A percentile compares a stretch with the other conserved stretches of the same genome.
Evolutionary conservation across 768 basidiomycete species (phyloP).

Genomic region (Trichaptum fuscoviolaceum): DNA sequence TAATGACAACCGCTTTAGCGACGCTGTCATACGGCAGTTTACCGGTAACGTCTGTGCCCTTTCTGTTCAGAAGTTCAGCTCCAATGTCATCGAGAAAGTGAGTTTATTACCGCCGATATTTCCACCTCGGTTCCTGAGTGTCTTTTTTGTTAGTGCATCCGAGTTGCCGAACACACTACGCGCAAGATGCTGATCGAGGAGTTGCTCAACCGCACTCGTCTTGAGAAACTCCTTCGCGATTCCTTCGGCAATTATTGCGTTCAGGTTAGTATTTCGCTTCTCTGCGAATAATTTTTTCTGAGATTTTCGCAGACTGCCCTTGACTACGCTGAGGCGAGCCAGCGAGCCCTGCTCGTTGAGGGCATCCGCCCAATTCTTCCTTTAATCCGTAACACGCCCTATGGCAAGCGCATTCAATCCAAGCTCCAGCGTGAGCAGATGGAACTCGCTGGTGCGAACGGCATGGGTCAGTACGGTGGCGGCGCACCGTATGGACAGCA

Average conservation of each 20-base stretch:
- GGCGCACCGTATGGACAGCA: slow-evolving; percentile 34
- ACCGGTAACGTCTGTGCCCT: slow-evolving; percentile 95
- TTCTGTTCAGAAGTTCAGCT: slow-evolving; percentile 98
- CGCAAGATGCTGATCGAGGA: slow-evolving; percentile 95
- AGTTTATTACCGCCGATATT: slow-evolving; percentile 10
- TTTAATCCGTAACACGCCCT: slow-evolving; percentile 97
- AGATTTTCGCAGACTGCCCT: slow-evolving; percentile 69
- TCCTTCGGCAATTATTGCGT: slow-evolving; percentile 97
- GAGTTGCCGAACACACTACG: slow-evolving; percentile 93
- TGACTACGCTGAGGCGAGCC: slow-evolving; percentile 94
- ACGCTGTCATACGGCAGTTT: slow-evolving; percentile 96
- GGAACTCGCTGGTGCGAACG: slow-evolving; percentile 40
- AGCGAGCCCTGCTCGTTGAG: slow-evolving; percentile 89
- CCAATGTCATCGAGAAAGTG: slow-evolving; percentile 97
- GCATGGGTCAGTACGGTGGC: slow-evolving; percentile 17
- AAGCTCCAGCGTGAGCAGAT: slow-evolving; percentile 94
- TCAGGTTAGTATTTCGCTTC: slow-evolving; percentile 44
- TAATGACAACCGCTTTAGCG: slow-evolving; percentile 97
- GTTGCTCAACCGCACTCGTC: slow-evolving; percentile 84
- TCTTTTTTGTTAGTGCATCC: slow-evolving; percentile 48
- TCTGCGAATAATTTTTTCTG: slow-evolving; percentile 11
- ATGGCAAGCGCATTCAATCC: slow-evolving; percentile 98
- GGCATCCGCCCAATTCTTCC: slow-evolving; percentile 98
- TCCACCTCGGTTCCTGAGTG: slow-evolving; percentile 2
- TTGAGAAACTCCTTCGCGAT: slow-evolving; percentile 94